A percentile compares a stretch with the other conserved stretches of the same genome.
Conservation (phyloP, 257 asterid genomes). For the Leonotis leonurus region DNA sequence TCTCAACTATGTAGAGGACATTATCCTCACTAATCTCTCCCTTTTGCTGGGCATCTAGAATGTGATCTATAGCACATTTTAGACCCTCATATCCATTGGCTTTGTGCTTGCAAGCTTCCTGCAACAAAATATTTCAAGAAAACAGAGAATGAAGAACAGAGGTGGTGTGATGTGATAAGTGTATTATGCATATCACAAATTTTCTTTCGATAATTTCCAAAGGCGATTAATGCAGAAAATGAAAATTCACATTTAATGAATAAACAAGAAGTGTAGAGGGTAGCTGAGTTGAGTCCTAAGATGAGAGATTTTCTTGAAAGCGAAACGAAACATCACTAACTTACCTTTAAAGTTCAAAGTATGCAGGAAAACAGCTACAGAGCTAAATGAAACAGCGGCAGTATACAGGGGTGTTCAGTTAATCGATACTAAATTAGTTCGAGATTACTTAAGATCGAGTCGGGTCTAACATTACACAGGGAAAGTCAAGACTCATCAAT, state of each 20-base stretch:
- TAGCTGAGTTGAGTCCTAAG: not conserved
- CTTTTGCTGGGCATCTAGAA: constrained; percentile 68
- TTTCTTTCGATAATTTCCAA: too few relatives aligned
- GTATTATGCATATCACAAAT: too few relatives aligned
- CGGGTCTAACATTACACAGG: too few relatives aligned
- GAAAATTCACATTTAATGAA: too few relatives aligned
- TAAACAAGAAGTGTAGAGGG: too few relatives aligned
- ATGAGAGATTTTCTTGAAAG: too few relatives aligned
- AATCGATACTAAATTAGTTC: too few relatives aligned
- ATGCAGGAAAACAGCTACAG: not conserved
- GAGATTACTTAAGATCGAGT: too few relatives aligned
- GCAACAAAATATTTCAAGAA: not conserved
- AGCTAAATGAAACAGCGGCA: not conserved
- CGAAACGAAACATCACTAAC: not conserved
- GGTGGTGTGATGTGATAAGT: not conserved
- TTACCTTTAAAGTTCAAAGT: not conserved
- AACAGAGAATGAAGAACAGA: not conserved
- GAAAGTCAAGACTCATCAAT: too few relatives aligned
- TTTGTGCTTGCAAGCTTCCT: constrained; percentile 54
- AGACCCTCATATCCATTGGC: constrained; percentile 26
- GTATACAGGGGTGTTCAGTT: too few relatives aligned
- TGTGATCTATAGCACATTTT: constrained; percentile 68
- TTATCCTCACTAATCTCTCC: constrained; percentile 74
- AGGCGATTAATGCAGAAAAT: not conserved
- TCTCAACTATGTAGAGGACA: constrained; percentile 65